Conservation (phyloP, 164 flowering plant genomes). For the Piper longum region DNA sequence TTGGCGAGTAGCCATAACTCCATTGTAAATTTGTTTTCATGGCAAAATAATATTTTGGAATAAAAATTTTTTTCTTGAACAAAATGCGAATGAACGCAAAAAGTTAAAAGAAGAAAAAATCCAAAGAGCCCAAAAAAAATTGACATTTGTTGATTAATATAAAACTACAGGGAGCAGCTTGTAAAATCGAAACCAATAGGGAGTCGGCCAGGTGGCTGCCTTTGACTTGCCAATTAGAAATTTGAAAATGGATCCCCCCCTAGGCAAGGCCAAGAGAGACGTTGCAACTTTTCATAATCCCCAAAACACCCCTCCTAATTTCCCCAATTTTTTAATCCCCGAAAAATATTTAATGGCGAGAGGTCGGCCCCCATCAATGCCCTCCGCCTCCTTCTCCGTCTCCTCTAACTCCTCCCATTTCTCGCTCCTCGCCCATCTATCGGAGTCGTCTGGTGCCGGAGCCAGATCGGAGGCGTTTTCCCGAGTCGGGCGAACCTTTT, state of each 20-base stretch:
- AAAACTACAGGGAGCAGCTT: too few relatives aligned
- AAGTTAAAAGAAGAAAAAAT: too few relatives aligned
- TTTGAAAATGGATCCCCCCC: constrained; percentile 3
- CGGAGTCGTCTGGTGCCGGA: neutral
- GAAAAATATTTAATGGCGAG: constrained; percentile 5
- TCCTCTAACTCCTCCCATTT: neutral
- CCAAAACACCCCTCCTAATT: neutral
- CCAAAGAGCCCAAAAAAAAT: too few relatives aligned
- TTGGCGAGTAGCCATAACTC: too few relatives aligned
- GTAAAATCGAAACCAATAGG: neutral
- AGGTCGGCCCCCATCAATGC: neutral
- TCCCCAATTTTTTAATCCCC: neutral
- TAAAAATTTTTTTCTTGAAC: too few relatives aligned
- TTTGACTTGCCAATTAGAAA: neutral
- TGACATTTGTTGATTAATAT: neutral
- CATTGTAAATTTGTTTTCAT: too few relatives aligned
- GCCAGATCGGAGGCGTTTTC: neutral
- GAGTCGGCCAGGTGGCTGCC: neutral
- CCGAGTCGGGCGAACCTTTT: neutral
- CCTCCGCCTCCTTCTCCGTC: neutral
- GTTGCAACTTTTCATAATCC: constrained; percentile 1
- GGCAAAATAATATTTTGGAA: too few relatives aligned
- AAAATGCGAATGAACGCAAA: too few relatives aligned
- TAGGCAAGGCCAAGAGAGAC: neutral
- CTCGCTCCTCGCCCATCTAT: neutral